phyloP scores from a whole-genome alignment of 2,329 filamentous ascomycete species.

The Trichophyton simii region DNA sequence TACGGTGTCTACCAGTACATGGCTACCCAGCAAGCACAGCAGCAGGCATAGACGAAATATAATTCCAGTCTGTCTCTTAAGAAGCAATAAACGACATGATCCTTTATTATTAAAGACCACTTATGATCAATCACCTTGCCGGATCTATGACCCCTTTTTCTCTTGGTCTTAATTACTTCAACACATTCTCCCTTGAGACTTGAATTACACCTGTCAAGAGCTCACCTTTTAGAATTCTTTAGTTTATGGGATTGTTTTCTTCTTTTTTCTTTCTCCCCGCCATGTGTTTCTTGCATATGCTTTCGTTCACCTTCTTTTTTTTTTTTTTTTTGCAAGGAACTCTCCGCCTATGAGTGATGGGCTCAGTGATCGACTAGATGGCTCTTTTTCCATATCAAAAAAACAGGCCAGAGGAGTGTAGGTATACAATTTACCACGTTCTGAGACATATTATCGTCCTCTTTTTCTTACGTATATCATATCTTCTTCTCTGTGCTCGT shows the following conservation, averaged over 20 bases:
- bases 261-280: neutral
- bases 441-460: neutral
- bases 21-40: conserved; percentile 11
- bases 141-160: neutral
- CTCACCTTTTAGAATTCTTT: conserved; percentile 2
- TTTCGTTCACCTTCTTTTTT: neutral
- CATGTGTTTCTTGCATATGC: neutral
- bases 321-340: neutral
- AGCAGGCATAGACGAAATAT: neutral
- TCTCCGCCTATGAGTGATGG: neutral
- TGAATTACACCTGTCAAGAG: neutral
- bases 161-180: conserved; percentile 1
- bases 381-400: neutral
- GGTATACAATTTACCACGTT: neutral
- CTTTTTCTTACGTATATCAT: neutral
- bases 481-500: neutral
- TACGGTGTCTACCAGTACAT: conserved; percentile 81
- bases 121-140: conserved; percentile 1
- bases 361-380: neutral
- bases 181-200: neutral
- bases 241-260: conserved; percentile 2
- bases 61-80: neutral
- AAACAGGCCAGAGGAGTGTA: neutral
- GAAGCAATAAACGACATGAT: neutral
- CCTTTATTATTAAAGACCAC: neutral